Percentiles rank a stretch among this genome's conserved stretches.
These are phyloP conservation scores for Ophiostoma ips DNA, from an alignment of 2,329 filamentous ascomycete genomes.

Conservation along the genomic window DNA sequence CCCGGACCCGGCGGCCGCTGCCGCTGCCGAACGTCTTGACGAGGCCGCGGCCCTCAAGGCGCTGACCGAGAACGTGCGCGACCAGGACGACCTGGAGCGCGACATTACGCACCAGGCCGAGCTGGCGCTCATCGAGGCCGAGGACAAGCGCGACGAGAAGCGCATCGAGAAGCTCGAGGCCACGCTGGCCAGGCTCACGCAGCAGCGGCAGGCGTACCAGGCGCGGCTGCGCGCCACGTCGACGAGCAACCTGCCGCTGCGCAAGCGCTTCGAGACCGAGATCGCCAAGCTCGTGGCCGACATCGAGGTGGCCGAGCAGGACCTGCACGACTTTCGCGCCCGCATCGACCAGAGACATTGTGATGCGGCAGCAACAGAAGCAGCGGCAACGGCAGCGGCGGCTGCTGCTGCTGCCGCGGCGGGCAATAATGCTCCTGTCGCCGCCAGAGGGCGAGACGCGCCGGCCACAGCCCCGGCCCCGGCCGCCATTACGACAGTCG, in stretches of 20 bases:
- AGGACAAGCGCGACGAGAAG: constrained; percentile 48
- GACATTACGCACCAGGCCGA: constrained; percentile 60
- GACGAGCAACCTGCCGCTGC: constrained; percentile 33
- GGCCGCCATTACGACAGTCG: constrained; percentile 20
- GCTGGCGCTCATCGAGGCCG: constrained; percentile 43
- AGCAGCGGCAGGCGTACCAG: constrained; percentile 45
- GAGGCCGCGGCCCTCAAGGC: constrained; percentile 47
- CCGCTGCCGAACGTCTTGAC: too few relatives aligned
- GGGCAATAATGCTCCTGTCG: too few relatives aligned
- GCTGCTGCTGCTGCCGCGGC: not conserved
- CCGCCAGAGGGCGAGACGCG: too few relatives aligned
- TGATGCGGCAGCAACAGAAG: not conserved
- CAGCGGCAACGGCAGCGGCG: not conserved
- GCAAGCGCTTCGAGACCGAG: constrained; percentile 47
- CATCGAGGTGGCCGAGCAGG: constrained; percentile 50
- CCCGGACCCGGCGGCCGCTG: not conserved
- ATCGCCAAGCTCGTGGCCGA: constrained; percentile 42
- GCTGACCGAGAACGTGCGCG: constrained; percentile 55
- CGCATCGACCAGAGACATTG: constrained; percentile 64
- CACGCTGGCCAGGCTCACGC: constrained; percentile 45
- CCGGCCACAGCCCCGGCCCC: not conserved
- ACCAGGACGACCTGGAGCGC: constrained; percentile 82
- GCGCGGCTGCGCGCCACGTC: constrained; percentile 29
- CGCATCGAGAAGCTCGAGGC: constrained; percentile 44
- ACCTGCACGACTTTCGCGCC: constrained; percentile 65